These are phyloP conservation scores for Botrytis porri DNA, from an alignment of 2,329 filamentous ascomycete genomes.

Conservation along the genomic window DNA sequence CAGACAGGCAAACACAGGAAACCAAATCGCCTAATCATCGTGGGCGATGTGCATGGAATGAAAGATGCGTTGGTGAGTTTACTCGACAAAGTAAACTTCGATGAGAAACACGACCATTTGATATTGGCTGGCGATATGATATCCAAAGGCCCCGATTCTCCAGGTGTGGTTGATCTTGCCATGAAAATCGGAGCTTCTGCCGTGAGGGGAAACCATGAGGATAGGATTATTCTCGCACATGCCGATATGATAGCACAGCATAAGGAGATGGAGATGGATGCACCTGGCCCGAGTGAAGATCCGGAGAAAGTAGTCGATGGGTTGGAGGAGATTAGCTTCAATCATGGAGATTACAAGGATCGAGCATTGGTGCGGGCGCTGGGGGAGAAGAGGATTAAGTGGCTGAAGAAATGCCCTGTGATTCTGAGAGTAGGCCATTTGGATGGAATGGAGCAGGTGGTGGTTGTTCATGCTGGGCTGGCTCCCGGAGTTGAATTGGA, in stretches of 20 bases:
- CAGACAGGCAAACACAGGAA: constrained; percentile 39
- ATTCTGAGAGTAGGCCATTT: constrained; percentile 70
- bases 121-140: constrained; percentile 77
- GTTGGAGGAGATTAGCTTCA: constrained; percentile 32
- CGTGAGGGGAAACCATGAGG: constrained; percentile 92
- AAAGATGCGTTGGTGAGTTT: constrained; percentile 62
- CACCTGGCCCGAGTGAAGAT: constrained; percentile 32
- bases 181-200: constrained; percentile 72
- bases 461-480: constrained; percentile 82
- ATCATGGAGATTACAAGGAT: constrained; percentile 35
- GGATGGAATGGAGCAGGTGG: constrained; percentile 57
- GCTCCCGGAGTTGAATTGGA: constrained; percentile 70
- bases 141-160: constrained; percentile 81
- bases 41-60: constrained; percentile 94
- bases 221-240: constrained; percentile 71
- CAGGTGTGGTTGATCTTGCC: constrained; percentile 72
- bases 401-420: constrained; percentile 71
- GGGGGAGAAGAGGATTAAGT: constrained; percentile 57
- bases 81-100: constrained; percentile 64
- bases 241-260: constrained; percentile 40
- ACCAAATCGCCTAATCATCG: constrained; percentile 65
- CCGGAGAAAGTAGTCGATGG: constrained; percentile 31
- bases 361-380: constrained; percentile 33
- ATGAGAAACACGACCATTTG: constrained; percentile 65
- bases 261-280: constrained; percentile 32